phyloP scores from a whole-genome alignment of 2,329 filamentous ascomycete species.

The Fusarium marasasianum region DNA sequence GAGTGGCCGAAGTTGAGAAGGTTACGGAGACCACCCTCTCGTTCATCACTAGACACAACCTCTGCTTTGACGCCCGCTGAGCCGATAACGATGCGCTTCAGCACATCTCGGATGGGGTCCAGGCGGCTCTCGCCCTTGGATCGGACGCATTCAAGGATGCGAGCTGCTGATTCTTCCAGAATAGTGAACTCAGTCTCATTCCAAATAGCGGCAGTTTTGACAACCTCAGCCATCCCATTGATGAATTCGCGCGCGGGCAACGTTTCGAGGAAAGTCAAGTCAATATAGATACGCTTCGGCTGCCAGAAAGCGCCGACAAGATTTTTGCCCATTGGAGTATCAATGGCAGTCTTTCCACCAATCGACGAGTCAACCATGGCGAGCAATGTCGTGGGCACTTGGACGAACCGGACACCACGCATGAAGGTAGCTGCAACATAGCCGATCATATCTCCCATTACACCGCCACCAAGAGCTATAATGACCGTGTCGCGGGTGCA shows the following conservation, averaged over 20 bases:
- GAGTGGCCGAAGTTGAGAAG: slow-evolving; percentile 98
- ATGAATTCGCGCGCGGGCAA: slow-evolving; percentile 92
- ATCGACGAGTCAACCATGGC: slow-evolving; percentile 99
- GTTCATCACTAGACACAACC: slow-evolving; percentile 93
- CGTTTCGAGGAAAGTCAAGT: slow-evolving; percentile 89
- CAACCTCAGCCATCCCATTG: slow-evolving; percentile 98
- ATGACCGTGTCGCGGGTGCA: slow-evolving; percentile 96
- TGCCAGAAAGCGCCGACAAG: slow-evolving; percentile 97
- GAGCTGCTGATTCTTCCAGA: slow-evolving; percentile 82
- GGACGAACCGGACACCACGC: slow-evolving; percentile 94
- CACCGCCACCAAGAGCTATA: slow-evolving; percentile 92
- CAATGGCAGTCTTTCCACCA: slow-evolving; percentile 97
- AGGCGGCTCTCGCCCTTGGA: slow-evolving; percentile 64
- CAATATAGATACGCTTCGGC: slow-evolving; percentile 91
- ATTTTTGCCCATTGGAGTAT: slow-evolving; percentile 96
- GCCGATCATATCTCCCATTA: slow-evolving; percentile 97
- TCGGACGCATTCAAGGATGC: slow-evolving; percentile 67
- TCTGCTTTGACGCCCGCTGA: slow-evolving; percentile 94
- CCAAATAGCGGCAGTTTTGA: slow-evolving; percentile 98
- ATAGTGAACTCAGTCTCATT: slow-evolving; percentile 86
- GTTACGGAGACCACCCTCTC: slow-evolving; percentile 92
- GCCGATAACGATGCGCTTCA: slow-evolving; percentile 84
- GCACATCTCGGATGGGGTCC: slow-evolving; percentile 72
- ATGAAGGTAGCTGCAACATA: slow-evolving; percentile 99
- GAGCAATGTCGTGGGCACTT: slow-evolving; percentile 93